A percentile compares a stretch with the other conserved stretches of the same genome.
Conservation (phyloP, 2,329 filamentous ascomycete genomes). For the Paraphoma chrysanthemicola region DNA sequence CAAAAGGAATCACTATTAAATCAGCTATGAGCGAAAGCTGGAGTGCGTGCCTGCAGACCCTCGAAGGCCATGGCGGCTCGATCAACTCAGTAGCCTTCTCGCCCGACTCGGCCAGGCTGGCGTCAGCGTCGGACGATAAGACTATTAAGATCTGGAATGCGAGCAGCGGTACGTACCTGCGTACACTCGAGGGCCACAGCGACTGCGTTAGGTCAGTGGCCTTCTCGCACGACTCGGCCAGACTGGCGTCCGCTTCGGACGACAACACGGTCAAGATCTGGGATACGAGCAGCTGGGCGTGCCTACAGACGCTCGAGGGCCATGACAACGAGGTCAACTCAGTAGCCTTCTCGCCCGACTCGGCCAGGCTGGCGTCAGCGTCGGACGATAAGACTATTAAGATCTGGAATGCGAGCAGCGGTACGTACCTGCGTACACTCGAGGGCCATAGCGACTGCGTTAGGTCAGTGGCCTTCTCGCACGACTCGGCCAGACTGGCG, state of each 20-base stretch:
- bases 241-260: too few species aligned
- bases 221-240: too few species aligned
- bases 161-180: constrained; percentile 15
- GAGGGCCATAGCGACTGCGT: too few species aligned
- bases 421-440: too few species aligned
- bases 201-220: too few species aligned
- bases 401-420: too few species aligned
- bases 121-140: constrained; percentile 1
- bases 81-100: constrained; percentile 32
- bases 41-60: constrained; percentile 17
- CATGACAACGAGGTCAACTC: background rate
- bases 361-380: too few species aligned
- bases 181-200: constrained; percentile 5
- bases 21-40: constrained; percentile 8
- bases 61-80: constrained; percentile 22
- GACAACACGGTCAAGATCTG: too few species aligned
- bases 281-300: too few species aligned
- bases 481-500: too few species aligned
- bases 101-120: background rate
- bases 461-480: too few species aligned
- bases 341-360: background rate
- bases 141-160: constrained; percentile 4
- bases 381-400: too few species aligned
- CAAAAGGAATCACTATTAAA: constrained; percentile 10
- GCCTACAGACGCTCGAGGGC: constrained; percentile 17